Conservation (phyloP, 805 yeast genomes). For the Clavispora santaluciae region DNA sequence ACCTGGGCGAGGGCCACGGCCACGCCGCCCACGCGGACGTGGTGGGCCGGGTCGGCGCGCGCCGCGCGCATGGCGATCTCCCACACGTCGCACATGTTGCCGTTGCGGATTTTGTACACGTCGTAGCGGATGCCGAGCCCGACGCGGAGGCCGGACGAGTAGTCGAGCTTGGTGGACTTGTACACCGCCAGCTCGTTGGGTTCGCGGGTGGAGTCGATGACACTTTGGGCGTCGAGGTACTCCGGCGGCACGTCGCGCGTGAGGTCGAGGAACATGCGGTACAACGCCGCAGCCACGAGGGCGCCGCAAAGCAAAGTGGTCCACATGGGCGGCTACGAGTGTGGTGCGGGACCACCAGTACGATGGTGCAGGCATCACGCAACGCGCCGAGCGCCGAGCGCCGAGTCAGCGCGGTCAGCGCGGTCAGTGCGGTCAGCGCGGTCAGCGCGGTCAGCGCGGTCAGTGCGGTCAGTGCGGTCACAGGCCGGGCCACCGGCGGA, state of each 20-base stretch:
- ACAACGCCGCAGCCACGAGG: constrained; percentile 15
- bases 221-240: constrained; percentile 60
- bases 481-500: too few relatives aligned
- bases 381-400: too few relatives aligned
- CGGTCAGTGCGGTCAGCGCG: too few relatives aligned
- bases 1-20: constrained; percentile 17
- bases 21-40: constrained; percentile 19
- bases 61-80: constrained; percentile 33
- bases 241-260: constrained; percentile 54
- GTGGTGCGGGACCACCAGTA: not conserved
- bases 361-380: too few relatives aligned
- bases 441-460: too few relatives aligned
- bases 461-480: too few relatives aligned
- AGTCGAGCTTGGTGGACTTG: constrained; percentile 70
- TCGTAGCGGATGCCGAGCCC: constrained; percentile 62
- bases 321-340: not conserved
- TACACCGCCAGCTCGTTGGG: constrained; percentile 70
- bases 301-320: constrained; percentile 14
- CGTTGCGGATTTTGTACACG: constrained; percentile 66
- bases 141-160: constrained; percentile 61
- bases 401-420: too few relatives aligned
- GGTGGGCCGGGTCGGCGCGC: constrained; percentile 19
- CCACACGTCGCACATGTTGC: constrained; percentile 74
- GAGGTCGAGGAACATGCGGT: constrained; percentile 25
- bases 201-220: constrained; percentile 58